Base-by-base conservation (phyloP, 208 protist genomes). In the Angomonas desouzai region DNA sequence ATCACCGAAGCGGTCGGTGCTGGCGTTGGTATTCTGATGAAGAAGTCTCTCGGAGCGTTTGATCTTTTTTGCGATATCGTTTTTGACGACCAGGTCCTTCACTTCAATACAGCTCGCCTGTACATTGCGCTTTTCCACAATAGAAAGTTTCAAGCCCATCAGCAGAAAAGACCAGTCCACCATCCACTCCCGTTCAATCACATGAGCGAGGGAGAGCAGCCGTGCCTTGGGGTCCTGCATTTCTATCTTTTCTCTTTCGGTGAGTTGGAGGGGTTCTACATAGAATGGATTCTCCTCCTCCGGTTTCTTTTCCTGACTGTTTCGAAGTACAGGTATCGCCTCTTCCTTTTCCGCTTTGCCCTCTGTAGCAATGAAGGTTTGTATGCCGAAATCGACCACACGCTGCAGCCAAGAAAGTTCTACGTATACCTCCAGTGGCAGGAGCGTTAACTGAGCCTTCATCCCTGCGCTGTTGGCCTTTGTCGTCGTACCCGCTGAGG, bases 131-230 rank as follows among this genome's bases (percentile, higher is more conserved):
- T 48, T 57, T 30, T 76, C 70, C 29, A 68, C 56, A 30, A 73
- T 45, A 40, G 64, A 62, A 40, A 83, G 33, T 29, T 55, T 57
- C 3, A 79, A 0, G n/a, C 64, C 55, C 38, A 53, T 28, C 0
- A 83, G 16, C 4, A 38, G 18, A 2, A 79, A 9, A 10, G 43
- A 32, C 77, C 77, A 83, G 30, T 73, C 66, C 32, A 68, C 59
- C 22, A 76, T 29, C 48, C 58, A 72, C 18, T 67, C 62, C 16
- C 28, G 18, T 28, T 83, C 77, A 11, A 79, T 64, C 13, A 40
- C 33, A 30, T 69, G 64, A 53, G 64, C 56, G 10, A 83, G 64
- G 6, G 62, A 57, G 25, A 55, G 16, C 1, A 66, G 48, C 28
- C 59, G 53, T 23, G 47, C 38, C 18, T 47, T 45, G 2, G 20